These are phyloP conservation scores for Actinomucor elegans DNA, from an alignment of 371 early-diverging fungal genomes.

Conservation along the genomic window DNA sequence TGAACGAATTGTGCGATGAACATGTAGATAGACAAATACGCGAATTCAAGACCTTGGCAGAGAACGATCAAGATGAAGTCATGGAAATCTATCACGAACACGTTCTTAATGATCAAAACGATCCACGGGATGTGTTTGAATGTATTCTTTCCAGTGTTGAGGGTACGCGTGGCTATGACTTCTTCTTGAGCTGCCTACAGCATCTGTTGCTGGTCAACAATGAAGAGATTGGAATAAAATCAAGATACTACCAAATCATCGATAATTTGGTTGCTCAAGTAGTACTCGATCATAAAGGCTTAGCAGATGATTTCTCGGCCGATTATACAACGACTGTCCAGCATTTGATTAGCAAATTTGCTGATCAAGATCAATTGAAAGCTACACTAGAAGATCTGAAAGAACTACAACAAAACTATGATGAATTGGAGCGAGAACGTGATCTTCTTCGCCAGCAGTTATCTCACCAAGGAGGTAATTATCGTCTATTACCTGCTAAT, in stretches of 20 bases:
- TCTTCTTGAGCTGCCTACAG: constrained; percentile 77
- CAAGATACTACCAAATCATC: constrained; percentile 78
- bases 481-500: too few species aligned
- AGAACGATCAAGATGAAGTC: constrained; percentile 78
- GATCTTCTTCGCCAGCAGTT: constrained; percentile 53
- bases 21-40: constrained; percentile 73
- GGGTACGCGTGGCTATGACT: constrained; percentile 74
- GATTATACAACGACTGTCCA: constrained; percentile 70
- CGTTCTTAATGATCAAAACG: constrained; percentile 74
- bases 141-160: constrained; percentile 72
- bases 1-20: constrained; percentile 66
- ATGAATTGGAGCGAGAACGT: constrained; percentile 36
- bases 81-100: constrained; percentile 78
- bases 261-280: constrained; percentile 81
- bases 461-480: constrained; percentile 32
- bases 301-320: constrained; percentile 64
- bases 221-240: constrained; percentile 59
- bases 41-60: constrained; percentile 71
- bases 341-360: constrained; percentile 76
- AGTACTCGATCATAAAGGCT: constrained; percentile 77
- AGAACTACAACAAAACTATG: constrained; percentile 42
- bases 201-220: constrained; percentile 71
- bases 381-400: constrained; percentile 68
- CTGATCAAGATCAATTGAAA: constrained; percentile 73
- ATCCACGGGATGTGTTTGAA: constrained; percentile 80